These are phyloP conservation scores for Chytriomyces sp. DNA, from an alignment of 192 early-diverging fungal genomes.

Conservation along the genomic window DNA sequence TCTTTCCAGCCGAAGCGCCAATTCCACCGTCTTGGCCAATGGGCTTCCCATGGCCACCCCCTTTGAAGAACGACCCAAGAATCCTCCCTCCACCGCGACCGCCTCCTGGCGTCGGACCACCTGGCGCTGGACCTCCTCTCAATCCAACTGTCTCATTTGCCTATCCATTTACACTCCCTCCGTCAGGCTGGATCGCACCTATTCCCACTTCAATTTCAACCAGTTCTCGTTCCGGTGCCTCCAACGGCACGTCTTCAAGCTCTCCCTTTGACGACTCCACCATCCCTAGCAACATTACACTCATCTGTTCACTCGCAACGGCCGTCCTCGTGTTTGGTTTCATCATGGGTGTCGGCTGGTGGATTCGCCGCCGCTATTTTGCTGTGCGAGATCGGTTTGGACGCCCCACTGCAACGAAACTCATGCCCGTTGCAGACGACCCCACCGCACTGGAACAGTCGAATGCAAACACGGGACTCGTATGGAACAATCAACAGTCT, in stretches of 20 bases:
- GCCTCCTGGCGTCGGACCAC: background rate
- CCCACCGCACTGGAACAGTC: background rate
- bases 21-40: background rate
- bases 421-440: background rate
- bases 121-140: background rate
- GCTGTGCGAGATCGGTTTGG: background rate
- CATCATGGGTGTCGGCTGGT: background rate
- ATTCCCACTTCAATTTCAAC: background rate
- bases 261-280: background rate
- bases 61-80: background rate
- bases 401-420: background rate
- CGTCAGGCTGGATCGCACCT: background rate
- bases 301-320: background rate
- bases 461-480: background rate
- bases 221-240: background rate
- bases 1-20: background rate
- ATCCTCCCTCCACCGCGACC: background rate
- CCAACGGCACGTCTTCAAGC: background rate
- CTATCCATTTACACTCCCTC: background rate
- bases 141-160: background rate
- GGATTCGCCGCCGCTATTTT: constrained; percentile 2
- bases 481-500: background rate
- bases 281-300: background rate
- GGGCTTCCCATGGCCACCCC: background rate
- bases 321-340: background rate